Evolutionary conservation across 179 eudicot species (phyloP).

Genomic region (Beta lomatogona): DNA sequence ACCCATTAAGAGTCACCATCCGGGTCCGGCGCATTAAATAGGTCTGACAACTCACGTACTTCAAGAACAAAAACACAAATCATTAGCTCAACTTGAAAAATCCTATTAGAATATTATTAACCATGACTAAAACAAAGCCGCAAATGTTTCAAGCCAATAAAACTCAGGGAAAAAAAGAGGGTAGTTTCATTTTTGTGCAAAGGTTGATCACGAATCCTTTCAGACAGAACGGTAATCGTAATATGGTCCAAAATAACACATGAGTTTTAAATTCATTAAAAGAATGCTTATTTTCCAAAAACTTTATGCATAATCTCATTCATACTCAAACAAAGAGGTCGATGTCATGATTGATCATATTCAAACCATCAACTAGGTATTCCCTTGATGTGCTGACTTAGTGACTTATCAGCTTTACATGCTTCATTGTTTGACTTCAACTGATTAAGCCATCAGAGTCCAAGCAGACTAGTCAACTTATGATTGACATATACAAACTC

Average conservation of each 20-base stretch:
- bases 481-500: background rate
- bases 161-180: background rate
- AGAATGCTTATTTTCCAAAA: background rate
- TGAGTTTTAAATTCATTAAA: background rate
- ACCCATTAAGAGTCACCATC: background rate
- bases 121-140: background rate
- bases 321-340: background rate
- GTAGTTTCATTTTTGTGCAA: background rate
- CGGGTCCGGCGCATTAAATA: background rate
- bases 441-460: too few relatives aligned
- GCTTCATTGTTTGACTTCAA: background rate
- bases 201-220: background rate
- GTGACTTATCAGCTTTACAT: background rate
- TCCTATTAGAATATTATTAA: background rate
- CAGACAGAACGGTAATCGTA: background rate
- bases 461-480: background rate
- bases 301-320: background rate
- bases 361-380: background rate
- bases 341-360: background rate
- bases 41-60: background rate
- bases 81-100: background rate
- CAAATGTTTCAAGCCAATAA: background rate
- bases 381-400: background rate
- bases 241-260: background rate
- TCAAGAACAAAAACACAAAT: background rate